Percentiles rank a stretch among this genome's conserved stretches.
phyloP scores from a whole-genome alignment of 805 yeast species.

The Jamesozyma spencerorum region DNA sequence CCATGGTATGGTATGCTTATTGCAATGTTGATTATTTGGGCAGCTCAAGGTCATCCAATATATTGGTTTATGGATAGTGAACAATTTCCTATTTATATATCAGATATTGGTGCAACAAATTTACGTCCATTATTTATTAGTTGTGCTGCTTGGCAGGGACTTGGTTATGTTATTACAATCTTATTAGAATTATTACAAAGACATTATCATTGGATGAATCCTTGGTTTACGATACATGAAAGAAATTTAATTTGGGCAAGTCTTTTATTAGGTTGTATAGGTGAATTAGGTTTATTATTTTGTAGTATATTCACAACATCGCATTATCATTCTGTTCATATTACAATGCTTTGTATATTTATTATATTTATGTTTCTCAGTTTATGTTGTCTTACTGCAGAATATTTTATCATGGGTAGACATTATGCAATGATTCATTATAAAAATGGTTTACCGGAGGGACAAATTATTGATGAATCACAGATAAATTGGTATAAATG shows the following conservation, averaged over 20 bases:
- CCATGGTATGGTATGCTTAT: slow-evolving; percentile 91
- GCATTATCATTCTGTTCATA: slow-evolving; percentile 44
- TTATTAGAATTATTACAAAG: slow-evolving; percentile 56
- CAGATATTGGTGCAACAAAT: slow-evolving; percentile 83
- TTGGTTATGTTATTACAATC: slow-evolving; percentile 57
- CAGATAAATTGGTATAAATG: slow-evolving; percentile 26
- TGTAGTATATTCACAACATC: slow-evolving; percentile 67
- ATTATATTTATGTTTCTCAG: slow-evolving; percentile 56
- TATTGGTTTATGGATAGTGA: slow-evolving; percentile 44
- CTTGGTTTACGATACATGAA: slow-evolving; percentile 33
- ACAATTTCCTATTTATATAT: slow-evolving; percentile 57
- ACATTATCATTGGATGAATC: slow-evolving; percentile 28
- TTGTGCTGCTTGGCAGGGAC: slow-evolving; percentile 69
- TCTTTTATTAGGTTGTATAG: slow-evolving; percentile 41
- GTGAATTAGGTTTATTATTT: slow-evolving; percentile 65
- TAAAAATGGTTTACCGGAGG: slow-evolving; percentile 9
- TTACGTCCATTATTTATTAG: slow-evolving; percentile 76
- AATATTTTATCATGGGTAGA: slow-evolving; percentile 40
- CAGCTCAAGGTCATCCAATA: slow-evolving; percentile 66
- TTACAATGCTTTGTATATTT: slow-evolving; percentile 64
- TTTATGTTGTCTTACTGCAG: slow-evolving; percentile 35
- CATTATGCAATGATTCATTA: slow-evolving; percentile 34
- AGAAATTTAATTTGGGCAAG: slow-evolving; percentile 34
- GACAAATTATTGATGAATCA: slow-evolving; percentile 1
- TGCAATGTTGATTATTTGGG: slow-evolving; percentile 71